Evolutionary conservation across 2,329 filamentous ascomycete species (phyloP).

Genomic region (Microcyclospora pomicola): DNA sequence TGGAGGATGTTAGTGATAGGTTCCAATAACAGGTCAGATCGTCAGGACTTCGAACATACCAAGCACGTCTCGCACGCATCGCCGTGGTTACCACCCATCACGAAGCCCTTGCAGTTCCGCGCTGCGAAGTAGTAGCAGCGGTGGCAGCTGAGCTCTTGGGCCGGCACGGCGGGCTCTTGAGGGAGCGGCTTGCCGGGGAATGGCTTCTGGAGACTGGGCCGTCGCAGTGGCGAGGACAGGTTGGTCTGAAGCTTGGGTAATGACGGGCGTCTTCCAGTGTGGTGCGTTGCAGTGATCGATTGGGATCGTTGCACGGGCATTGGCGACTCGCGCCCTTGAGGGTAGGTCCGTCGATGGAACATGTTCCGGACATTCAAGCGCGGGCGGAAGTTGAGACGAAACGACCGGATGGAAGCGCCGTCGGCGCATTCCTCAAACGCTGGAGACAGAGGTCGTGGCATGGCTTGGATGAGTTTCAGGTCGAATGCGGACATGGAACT

Average conservation of each 20-base stretch:
- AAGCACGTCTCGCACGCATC: constrained; percentile 22
- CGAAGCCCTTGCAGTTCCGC: constrained; percentile 23
- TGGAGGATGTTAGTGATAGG: not conserved
- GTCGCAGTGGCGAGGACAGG: constrained; percentile 11
- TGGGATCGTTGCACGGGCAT: no score
- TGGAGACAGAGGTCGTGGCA: constrained; percentile 13
- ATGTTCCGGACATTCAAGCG: constrained; percentile 12
- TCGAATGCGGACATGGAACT: constrained; percentile 10
- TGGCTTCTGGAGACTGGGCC: constrained; percentile 7
- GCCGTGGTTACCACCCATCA: constrained; percentile 20
- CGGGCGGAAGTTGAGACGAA: constrained; percentile 4
- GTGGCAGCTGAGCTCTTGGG: constrained; percentile 20
- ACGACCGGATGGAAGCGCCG: constrained; percentile 3
- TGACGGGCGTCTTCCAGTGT: constrained; percentile 10
- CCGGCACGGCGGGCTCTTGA: not conserved
- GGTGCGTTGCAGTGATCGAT: not conserved
- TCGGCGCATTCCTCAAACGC: constrained; percentile 15
- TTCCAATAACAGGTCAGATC: not conserved
- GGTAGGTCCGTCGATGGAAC: constrained; percentile 15
- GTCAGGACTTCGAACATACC: constrained; percentile 3
- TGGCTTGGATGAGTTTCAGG: constrained; percentile 8
- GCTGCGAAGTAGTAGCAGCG: constrained; percentile 25
- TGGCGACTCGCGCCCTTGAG: constrained; percentile 3
- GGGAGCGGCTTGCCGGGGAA: constrained; percentile 9
- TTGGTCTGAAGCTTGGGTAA: constrained; percentile 14